Conservation (phyloP, 1,284 basidiomycete species). For the Gastroboletus turbinatus region DNA sequence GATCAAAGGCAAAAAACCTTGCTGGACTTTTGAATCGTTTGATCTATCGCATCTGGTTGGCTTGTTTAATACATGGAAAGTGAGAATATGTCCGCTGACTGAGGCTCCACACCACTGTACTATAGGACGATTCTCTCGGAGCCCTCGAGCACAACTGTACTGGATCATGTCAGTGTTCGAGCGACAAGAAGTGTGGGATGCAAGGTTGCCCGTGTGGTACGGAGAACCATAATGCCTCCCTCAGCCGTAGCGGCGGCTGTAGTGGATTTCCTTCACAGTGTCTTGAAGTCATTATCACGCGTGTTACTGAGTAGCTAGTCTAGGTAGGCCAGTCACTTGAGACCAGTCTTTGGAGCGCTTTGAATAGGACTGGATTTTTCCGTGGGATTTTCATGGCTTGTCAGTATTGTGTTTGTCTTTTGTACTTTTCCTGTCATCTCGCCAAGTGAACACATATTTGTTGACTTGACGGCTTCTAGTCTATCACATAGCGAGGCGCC, state of each 20-base stretch:
- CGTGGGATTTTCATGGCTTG: neutral
- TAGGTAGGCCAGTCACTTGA: neutral
- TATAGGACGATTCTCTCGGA: neutral
- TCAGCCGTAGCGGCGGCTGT: neutral
- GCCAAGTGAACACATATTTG: neutral
- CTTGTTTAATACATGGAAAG: neutral
- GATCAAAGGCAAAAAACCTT: neutral
- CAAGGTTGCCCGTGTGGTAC: no score
- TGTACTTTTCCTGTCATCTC: neutral
- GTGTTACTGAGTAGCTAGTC: neutral
- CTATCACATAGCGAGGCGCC: neutral
- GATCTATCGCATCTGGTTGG: neutral
- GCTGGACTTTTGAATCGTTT: neutral
- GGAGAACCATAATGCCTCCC: no score
- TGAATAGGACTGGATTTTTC: neutral
- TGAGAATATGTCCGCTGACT: neutral
- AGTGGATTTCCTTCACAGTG: conserved; percentile 6
- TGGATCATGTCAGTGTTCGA: no score
- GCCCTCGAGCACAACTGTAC: neutral
- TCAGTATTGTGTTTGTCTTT: neutral
- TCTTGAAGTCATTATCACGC: neutral
- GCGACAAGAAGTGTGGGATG: no score
- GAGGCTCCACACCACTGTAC: neutral
- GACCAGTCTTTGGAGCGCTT: neutral
- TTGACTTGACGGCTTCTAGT: no score